A percentile compares a stretch with the other conserved stretches of the same genome.
Evolutionary conservation across 495 filamentous ascomycete genomes (phyloP).

Genomic region (Penicillium bovifimosum): DNA sequence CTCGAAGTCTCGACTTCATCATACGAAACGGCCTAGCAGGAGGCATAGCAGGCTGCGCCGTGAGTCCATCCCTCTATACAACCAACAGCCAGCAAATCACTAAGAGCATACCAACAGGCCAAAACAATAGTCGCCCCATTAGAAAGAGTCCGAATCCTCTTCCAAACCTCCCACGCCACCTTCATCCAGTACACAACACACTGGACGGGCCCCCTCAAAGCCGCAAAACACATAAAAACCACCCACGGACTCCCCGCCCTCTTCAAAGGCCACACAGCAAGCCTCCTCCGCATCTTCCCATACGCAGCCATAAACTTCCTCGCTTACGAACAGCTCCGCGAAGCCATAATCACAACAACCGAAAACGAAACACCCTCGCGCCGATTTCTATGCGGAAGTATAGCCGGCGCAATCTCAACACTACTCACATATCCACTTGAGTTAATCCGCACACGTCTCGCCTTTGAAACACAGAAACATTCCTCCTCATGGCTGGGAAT

Average conservation of each 20-base stretch:
- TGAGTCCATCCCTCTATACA: conserved; percentile 33
- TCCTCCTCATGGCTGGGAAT: conserved; percentile 53
- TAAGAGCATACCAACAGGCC: conserved; percentile 46
- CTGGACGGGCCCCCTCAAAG: conserved; percentile 61
- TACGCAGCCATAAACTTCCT: conserved; percentile 95
- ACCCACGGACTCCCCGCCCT: conserved; percentile 31
- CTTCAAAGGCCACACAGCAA: conserved; percentile 86
- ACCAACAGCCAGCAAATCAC: not conserved
- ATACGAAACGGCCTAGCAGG: conserved; percentile 72
- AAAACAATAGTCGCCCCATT: conserved; percentile 91
- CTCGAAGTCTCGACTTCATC: too few species aligned
- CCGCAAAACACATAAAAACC: not conserved
- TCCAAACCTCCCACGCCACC: conserved; percentile 85
- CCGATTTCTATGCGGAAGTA: conserved; percentile 63
- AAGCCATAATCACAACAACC: conserved; percentile 56
- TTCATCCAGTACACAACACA: conserved; percentile 79
- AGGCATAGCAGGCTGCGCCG: conserved; percentile 76
- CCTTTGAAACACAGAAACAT: conserved; percentile 60
- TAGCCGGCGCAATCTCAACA: conserved; percentile 79
- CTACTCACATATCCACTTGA: conserved; percentile 92
- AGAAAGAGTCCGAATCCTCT: conserved; percentile 93
- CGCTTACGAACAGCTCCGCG: conserved; percentile 86
- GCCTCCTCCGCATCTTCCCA: conserved; percentile 83
- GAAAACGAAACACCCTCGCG: conserved; percentile 72
- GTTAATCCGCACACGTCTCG: conserved; percentile 82